Conservation (phyloP, 345 rosid species). For the Raphanus sativus region DNA sequence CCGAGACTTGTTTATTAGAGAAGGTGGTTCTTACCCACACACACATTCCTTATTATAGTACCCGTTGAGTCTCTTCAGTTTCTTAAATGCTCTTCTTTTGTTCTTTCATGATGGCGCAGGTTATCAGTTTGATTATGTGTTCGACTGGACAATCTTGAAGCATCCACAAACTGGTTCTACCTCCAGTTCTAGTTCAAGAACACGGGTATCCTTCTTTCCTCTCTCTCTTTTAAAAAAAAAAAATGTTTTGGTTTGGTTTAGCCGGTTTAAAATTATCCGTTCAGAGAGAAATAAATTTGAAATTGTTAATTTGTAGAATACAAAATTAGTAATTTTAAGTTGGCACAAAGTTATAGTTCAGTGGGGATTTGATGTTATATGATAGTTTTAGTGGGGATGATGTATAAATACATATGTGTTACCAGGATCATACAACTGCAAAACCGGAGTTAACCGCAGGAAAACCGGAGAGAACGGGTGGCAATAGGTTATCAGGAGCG, state of each 20-base stretch:
- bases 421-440: conserved; percentile 45
- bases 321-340: too few species aligned
- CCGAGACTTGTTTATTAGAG: conserved; percentile 80
- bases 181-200: conserved; percentile 47
- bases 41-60: conserved; percentile 7
- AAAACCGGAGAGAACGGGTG: conserved; percentile 34
- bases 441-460: conserved; percentile 51
- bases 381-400: conserved; percentile 20
- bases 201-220: background rate
- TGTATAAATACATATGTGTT: background rate
- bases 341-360: background rate
- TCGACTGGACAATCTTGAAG: conserved; percentile 84
- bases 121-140: conserved; percentile 74
- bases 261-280: background rate
- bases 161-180: conserved; percentile 64
- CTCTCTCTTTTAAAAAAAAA: too few species aligned
- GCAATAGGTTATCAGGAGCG: conserved; percentile 49
- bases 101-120: conserved; percentile 37
- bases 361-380: background rate
- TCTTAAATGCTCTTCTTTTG: background rate
- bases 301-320: too few species aligned
- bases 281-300: background rate
- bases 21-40: conserved; percentile 42
- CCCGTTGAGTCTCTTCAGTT: background rate
- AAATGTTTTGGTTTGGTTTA: background rate